Percentiles rank a stretch among this genome's conserved stretches.
Evolutionary conservation across 768 basidiomycete genomes (phyloP).

Genomic region (Termitomyces sp.): DNA sequence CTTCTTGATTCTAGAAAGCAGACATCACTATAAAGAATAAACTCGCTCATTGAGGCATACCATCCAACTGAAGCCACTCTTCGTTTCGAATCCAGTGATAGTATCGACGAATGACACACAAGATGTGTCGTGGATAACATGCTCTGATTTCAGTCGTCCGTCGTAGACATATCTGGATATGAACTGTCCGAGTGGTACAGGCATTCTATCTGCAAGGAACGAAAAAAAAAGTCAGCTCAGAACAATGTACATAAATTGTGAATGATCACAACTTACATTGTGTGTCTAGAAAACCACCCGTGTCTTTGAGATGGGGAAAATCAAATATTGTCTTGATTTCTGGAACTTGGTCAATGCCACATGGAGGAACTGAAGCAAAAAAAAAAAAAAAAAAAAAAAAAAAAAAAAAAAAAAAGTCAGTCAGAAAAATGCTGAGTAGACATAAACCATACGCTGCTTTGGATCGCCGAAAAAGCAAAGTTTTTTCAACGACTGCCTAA

Average conservation of each 20-base stretch:
- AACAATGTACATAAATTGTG: neutral
- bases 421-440: neutral
- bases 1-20: conserved; percentile 31
- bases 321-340: conserved; percentile 42
- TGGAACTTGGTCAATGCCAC: conserved; percentile 34
- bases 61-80: conserved; percentile 36
- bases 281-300: conserved; percentile 35
- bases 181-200: conserved; percentile 39
- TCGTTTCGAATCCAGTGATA: conserved; percentile 27
- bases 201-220: conserved; percentile 41
- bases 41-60: conserved; percentile 19
- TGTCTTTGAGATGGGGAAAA: conserved; percentile 27
- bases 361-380: conserved; percentile 40
- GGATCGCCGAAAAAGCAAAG: conserved; percentile 52
- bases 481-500: conserved; percentile 29
- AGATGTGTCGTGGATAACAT: conserved; percentile 22
- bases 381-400: too few species aligned
- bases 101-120: conserved; percentile 44
- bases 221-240: neutral
- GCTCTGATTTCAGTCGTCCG: conserved; percentile 30
- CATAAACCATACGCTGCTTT: conserved; percentile 35
- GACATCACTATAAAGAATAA: neutral
- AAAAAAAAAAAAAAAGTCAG: neutral
- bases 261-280: conserved; percentile 33
- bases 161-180: conserved; percentile 41